Base-by-base conservation (phyloP, 495 filamentous ascomycete genomes). In the Aeminium ludgeri region DNA sequence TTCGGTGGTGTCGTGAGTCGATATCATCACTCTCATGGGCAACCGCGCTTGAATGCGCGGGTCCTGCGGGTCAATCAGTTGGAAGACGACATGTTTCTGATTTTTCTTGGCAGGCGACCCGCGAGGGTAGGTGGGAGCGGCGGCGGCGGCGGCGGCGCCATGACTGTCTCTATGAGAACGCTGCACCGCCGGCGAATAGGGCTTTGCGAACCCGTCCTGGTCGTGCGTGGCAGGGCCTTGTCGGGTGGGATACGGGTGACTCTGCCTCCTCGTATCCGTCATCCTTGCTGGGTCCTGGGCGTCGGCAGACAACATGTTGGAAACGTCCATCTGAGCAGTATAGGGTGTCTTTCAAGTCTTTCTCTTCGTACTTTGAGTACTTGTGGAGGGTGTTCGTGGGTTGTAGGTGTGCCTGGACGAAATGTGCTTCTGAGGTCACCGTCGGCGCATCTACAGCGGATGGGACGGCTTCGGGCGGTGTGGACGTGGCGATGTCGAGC, bases 1-100 rank as follows among this genome's bases (percentile, higher is more conserved):
- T 46, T 94, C 86, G 4, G 89, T 97, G 34, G 80, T 80, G 64
- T 97, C 89, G 62, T 93, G 84, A 16, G 82, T 81, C 49, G 72
- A 86, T 34, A 97, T 95, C 36, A 82, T 76, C 25, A 97, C 85
- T 52, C 84, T 73, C 71, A 96, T 79, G 10, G 89, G 87, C 39
- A 91, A 70, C 47, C 86, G 74, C 50, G 78, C 83, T 44, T 74
- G 72, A 44, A 76, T 71, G 55, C 80, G 76, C 44, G 79, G 72
- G 36, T 73, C 73, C 38, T 81, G 71, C 44, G 76, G 70, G 54
- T 84, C 76, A 20, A 89, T 68, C 19, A 95, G 70, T 60, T 86
- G 74, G 58, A 97, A 97, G 54, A 78, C 65, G 58, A 94, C 76
- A 51, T 75, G 76, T 61, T 91, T 92, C 20, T 51, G 48, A 19